Conservation (phyloP, 23 red algal genomes). For the Gracilaria vermiculophylla region DNA sequence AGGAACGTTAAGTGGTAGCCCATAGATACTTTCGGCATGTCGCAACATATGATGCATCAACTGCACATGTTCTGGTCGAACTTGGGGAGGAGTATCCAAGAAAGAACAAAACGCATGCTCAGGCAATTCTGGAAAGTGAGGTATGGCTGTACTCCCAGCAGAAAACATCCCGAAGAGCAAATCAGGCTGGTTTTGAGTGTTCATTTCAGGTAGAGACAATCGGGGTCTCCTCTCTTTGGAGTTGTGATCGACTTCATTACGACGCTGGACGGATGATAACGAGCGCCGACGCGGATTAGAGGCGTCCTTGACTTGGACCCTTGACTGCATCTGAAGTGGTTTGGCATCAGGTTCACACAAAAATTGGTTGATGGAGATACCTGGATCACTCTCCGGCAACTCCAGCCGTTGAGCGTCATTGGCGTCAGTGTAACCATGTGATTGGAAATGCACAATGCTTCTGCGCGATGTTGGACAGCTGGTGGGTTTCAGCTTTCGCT, state of each 20-base stretch:
- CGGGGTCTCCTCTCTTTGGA: not conserved
- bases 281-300: not conserved
- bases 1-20: conserved; percentile 53
- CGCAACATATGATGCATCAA: conserved; percentile 67
- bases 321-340: not conserved
- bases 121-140: not conserved
- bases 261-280: not conserved
- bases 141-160: not conserved
- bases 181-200: not conserved
- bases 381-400: not conserved
- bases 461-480: no score
- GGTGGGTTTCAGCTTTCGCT: not conserved
- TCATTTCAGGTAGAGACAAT: conserved; percentile 10
- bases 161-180: not conserved
- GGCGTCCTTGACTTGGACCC: not conserved
- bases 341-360: not conserved
- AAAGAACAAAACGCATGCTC: not conserved
- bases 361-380: not conserved
- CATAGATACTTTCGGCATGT: conserved; percentile 83
- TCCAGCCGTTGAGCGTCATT: not conserved
- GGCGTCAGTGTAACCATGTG: not conserved
- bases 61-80: conserved; percentile 48
- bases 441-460: not conserved
- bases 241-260: not conserved
- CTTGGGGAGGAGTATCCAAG: not conserved